Evolutionary conservation across 129 eudicot species (phyloP), one percentile per base, ranked within the genome.

Genomic region (Sambucus nigra): DNA sequence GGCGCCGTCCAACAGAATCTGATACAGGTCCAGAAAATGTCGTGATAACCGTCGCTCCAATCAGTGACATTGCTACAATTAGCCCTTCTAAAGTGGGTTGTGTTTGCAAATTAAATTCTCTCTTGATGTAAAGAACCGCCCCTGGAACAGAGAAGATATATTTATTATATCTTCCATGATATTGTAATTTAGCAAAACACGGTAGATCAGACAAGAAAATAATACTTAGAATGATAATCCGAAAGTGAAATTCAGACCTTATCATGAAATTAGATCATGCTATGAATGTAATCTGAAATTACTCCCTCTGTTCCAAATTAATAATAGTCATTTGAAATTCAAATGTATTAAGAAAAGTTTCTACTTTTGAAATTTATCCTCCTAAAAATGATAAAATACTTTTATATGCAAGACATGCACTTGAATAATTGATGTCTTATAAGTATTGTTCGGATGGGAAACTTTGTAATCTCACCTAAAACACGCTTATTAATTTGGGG

Each of bases 41-140:
- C 0, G 99, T 91, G 67, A 91, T 91, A 7, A 75, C 77, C 2
- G 94, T 91, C 5, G 99, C 99, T 49, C 99, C 99, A 46, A 91
- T 91, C 10, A 91, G 76, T 45, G 99, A 91, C 84, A 74, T 91
- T 7, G 94, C 79, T 12, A 84, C 82, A 27, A 84, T 76, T 29
- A 84, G 77, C 48, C 94, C 94, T 73, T 84, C 94, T 31, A 80
- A 65, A 18, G 88, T 84, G 16, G 87, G 86, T 53, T 68, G 80
- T 2, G 77, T 55, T 59, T 84, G 76, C 70, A 84, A 60, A 31
- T 73, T 51, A 61, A 84, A 76, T 60, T 84, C 94, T 53, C 57
- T 84, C 58, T 84, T 84, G 46, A 84, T 76, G 74, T 84, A 84
- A 38, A 83, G 74, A 69, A 83, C 81, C 23, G 94, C 83, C 31